Conservation (phyloP, 805 yeast species). For the Candida nonsorbophila region DNA sequence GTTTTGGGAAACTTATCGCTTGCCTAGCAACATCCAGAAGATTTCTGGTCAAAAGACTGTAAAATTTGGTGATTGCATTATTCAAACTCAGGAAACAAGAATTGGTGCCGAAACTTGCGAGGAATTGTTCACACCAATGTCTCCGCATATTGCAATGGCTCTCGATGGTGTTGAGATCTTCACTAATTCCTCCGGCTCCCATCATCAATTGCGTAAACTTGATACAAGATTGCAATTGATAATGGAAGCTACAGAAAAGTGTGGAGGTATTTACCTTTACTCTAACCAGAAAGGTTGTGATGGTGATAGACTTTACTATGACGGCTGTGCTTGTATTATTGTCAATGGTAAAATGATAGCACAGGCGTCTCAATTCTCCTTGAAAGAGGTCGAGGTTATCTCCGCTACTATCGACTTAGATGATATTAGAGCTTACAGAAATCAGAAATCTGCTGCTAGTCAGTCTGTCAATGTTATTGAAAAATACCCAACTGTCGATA, state of each 20-base stretch:
- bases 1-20: conserved; percentile 62
- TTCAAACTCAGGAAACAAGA: conserved; percentile 78
- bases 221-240: conserved; percentile 81
- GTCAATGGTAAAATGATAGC: conserved; percentile 90
- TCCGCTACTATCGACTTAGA: conserved; percentile 94
- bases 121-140: conserved; percentile 92
- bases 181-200: conserved; percentile 96
- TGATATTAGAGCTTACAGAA: conserved; percentile 81
- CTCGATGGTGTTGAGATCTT: conserved; percentile 96
- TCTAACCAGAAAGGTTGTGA: conserved; percentile 97
- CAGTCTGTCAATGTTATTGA: conserved; percentile 65
- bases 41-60: conserved; percentile 65
- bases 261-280: conserved; percentile 93
- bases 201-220: conserved; percentile 89
- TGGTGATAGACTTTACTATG: conserved; percentile 94
- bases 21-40: conserved; percentile 67
- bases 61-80: conserved; percentile 85
- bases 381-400: conserved; percentile 89
- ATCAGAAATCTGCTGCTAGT: conserved; percentile 67
- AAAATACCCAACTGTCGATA: no score
- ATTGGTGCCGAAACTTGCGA: conserved; percentile 99
- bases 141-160: conserved; percentile 90
- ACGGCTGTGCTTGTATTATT: conserved; percentile 93
- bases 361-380: conserved; percentile 87
- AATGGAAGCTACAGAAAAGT: conserved; percentile 87